Conservation (phyloP, 2,329 filamentous ascomycete species). For the Neodidymelliopsis sp. region DNA sequence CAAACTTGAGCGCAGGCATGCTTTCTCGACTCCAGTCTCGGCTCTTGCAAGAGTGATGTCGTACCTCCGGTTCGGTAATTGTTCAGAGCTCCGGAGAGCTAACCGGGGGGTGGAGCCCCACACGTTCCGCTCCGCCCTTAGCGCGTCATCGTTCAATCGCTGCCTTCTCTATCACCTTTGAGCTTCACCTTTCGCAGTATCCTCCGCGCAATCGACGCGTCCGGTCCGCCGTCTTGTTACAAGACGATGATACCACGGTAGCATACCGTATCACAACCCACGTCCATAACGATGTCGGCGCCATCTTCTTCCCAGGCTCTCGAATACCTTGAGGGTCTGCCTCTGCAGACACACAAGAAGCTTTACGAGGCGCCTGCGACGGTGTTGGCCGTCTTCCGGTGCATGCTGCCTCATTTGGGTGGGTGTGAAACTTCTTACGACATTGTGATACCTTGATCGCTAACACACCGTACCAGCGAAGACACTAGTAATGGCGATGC, state of each 20-base stretch:
- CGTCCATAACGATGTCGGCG: constrained; percentile 58
- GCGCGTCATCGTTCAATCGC: constrained; percentile 29
- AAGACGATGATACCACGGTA: constrained; percentile 46
- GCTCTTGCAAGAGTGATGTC: constrained; percentile 31
- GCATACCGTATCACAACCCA: constrained; percentile 23
- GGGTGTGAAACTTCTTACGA: constrained; percentile 25
- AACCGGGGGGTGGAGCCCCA: constrained; percentile 32
- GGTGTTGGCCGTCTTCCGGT: constrained; percentile 91
- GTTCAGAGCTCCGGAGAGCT: constrained; percentile 21
- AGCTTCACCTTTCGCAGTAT: constrained; percentile 22
- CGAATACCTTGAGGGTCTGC: constrained; percentile 92
- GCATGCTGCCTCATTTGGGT: constrained; percentile 95
- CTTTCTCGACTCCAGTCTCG: constrained; percentile 4
- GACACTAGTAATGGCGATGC: constrained; percentile 91
- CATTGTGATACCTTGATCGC: neutral
- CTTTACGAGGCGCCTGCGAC: constrained; percentile 97
- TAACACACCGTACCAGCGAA: constrained; percentile 69
- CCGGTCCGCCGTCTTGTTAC: constrained; percentile 6
- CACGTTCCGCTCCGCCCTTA: constrained; percentile 28
- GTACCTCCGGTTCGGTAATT: constrained; percentile 33
- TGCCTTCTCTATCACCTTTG: neutral
- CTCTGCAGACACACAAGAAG: constrained; percentile 86
- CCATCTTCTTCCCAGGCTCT: constrained; percentile 69
- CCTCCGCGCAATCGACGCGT: constrained; percentile 26
- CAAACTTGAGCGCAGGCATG: constrained; percentile 65